A percentile compares a stretch with the other conserved stretches of the same genome.
Evolutionary conservation across 2,329 filamentous ascomycete species (phyloP).

Genomic region (Pseudocercospora vitis): DNA sequence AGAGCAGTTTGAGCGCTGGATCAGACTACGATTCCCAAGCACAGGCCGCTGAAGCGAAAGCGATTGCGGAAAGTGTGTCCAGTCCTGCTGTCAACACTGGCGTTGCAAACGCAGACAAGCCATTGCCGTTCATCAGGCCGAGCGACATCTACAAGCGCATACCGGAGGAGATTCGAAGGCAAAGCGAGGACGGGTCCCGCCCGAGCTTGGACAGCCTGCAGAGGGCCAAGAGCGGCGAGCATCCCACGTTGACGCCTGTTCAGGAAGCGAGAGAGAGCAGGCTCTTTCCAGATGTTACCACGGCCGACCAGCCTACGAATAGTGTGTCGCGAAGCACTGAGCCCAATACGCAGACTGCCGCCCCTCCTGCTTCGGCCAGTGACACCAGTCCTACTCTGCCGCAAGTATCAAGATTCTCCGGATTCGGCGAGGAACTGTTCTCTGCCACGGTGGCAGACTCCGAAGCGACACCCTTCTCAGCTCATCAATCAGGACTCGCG

Average conservation of each 20-base stretch:
- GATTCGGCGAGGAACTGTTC: conserved; percentile 42
- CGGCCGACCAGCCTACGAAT: background rate
- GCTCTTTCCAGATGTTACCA: conserved; percentile 13
- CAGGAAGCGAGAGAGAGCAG: conserved; percentile 25
- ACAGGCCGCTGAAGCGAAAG: conserved; percentile 21
- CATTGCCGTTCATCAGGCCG: conserved; percentile 67
- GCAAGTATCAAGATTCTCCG: conserved; percentile 46
- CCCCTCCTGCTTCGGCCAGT: conserved; percentile 2
- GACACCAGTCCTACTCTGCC: conserved; percentile 40
- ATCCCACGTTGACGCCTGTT: conserved; percentile 26
- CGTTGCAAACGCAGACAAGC: conserved; percentile 46
- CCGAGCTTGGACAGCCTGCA: conserved; percentile 56
- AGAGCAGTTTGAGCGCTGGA: conserved; percentile 60
- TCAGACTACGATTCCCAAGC: conserved; percentile 26
- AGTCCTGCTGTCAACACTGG: conserved; percentile 14
- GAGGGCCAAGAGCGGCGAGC: conserved; percentile 33
- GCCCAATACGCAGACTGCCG: background rate
- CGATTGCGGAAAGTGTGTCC: conserved; percentile 19
- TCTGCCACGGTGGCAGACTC: conserved; percentile 10
- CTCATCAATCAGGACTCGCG: background rate
- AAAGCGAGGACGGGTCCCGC: conserved; percentile 58
- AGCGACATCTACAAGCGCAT: conserved; percentile 75
- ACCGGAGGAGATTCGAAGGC: conserved; percentile 62
- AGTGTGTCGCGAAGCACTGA: background rate
- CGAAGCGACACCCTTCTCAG: conserved; percentile 9